Percentiles rank a stretch among this genome's conserved stretches.
Evolutionary conservation across 2,329 filamentous ascomycete genomes (phyloP).

Genomic region (Fusarium napiforme): DNA sequence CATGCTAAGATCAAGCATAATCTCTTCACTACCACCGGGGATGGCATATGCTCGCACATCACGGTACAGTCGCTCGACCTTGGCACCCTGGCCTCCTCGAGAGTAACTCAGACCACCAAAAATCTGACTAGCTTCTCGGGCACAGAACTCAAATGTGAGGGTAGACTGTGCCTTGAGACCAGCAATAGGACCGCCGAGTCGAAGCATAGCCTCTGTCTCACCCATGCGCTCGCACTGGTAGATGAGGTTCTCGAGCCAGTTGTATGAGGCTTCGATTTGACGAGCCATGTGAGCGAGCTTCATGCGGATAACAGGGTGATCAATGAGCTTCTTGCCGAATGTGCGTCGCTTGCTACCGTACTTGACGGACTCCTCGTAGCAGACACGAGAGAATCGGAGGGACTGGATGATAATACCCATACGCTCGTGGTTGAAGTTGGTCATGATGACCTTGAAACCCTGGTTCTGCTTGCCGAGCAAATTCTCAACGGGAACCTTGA

Average conservation of each 20-base stretch:
- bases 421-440: conserved; percentile 99
- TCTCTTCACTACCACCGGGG: conserved; percentile 95
- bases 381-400: conserved; percentile 93
- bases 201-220: conserved; percentile 94
- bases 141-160: conserved; percentile 96
- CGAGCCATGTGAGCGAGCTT: conserved; percentile 99
- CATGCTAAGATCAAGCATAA: conserved; percentile 97
- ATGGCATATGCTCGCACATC: conserved; percentile 97
- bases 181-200: conserved; percentile 93
- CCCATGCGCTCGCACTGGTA: conserved; percentile 94
- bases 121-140: conserved; percentile 95
- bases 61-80: conserved; percentile 93
- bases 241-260: conserved; percentile 95
- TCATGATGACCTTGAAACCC: conserved; percentile 99
- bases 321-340: conserved; percentile 95
- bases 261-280: conserved; percentile 96
- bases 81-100: conserved; percentile 91
- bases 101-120: conserved; percentile 95
- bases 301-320: conserved; percentile 96
- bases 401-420: conserved; percentile 99
- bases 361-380: conserved; percentile 95
- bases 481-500: conserved; percentile 99
- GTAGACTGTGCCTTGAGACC: conserved; percentile 94
- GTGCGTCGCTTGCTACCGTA: conserved; percentile 98
- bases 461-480: conserved; percentile 97